Evolutionary conservation across 2,329 filamentous ascomycete species (phyloP).

Genomic region (Fusarium nurragi): DNA sequence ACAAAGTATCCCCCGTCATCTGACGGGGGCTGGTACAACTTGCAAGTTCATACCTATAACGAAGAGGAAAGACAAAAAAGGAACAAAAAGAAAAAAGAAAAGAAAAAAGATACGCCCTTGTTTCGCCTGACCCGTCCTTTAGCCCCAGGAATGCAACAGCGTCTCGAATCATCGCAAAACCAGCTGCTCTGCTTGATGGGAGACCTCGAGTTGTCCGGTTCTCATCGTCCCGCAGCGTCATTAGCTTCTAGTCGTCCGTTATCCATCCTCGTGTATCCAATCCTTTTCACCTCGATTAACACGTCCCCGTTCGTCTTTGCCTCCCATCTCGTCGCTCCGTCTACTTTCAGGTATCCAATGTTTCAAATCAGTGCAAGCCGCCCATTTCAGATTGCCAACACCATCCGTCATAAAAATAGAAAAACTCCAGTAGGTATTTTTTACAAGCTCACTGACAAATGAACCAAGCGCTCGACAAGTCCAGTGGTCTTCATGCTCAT

Average conservation of each 20-base stretch:
- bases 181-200: constrained; percentile 9
- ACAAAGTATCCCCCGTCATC: constrained; percentile 26
- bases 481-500: constrained; percentile 39
- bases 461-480: constrained; percentile 34
- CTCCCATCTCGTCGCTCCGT: constrained; percentile 14
- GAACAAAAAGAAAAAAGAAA: constrained; percentile 17
- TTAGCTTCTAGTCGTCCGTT: constrained; percentile 32
- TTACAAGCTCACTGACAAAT: constrained; percentile 43
- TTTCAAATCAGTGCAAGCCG: constrained; percentile 38
- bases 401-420: constrained; percentile 36
- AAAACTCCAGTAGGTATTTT: constrained; percentile 39
- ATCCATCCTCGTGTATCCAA: constrained; percentile 28
- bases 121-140: constrained; percentile 24
- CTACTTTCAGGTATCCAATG: constrained; percentile 35
- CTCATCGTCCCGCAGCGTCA: constrained; percentile 16
- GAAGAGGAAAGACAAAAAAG: background rate
- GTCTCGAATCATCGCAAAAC: constrained; percentile 27
- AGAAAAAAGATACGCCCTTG: constrained; percentile 25
- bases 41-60: constrained; percentile 11
- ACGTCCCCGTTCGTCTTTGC: constrained; percentile 2
- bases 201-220: constrained; percentile 17
- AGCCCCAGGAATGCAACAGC: constrained; percentile 24
- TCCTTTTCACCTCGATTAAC: constrained; percentile 26
- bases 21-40: constrained; percentile 17
- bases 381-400: constrained; percentile 42